Evolutionary conservation across 805 yeast genomes (phyloP), one percentile per base, ranked within the genome.

Genomic region (Ogataea nitratoaversa): DNA sequence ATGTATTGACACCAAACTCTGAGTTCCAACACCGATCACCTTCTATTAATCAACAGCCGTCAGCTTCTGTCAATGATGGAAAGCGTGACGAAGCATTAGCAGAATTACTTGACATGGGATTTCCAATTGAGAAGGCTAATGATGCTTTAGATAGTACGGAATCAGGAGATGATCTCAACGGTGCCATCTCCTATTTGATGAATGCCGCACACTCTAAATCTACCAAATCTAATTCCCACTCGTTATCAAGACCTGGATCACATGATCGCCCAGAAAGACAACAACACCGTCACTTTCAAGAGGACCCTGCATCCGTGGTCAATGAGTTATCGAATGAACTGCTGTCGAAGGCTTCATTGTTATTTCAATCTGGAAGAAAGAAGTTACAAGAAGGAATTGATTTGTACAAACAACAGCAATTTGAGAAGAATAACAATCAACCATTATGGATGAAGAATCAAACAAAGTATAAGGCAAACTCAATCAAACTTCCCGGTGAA

Each of bases 391-490:
- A 77, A 49, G 84, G 84, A 30, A 64, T 82, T 22, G 84, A 77
- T 37, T 75, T 74, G 54, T 75, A 81, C 49, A 76, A 74, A 46
- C 60, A 57, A 27, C 60, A 59, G 32, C 59, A 47, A 30, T 38
- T 57, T 41, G 51, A 56, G 32, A 54, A 55, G 11, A 54, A 54
- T 32, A 57, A 59, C 30, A 59, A 60, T 36, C 55, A 65, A 47
- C 95, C 95, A 0, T 77, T 81, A 2, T 86, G 95, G 95, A 81
- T 86, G 89, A 71, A 66, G 41, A 72, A 76, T 44, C 81, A 76
- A 50, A 67, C 62, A 12, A 65, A 53, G 49, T 71, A 80, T 49
- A 74, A 68, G 41, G 63, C 65, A 14, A 68, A 70, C 3, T 67
- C 65, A 8, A 54, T 52, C 30, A 38, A 23, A 24, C 28, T 56